These are phyloP conservation scores for Nakazawaea wyomingensis DNA, from an alignment of 805 yeast species.

Conservation along the genomic window DNA sequence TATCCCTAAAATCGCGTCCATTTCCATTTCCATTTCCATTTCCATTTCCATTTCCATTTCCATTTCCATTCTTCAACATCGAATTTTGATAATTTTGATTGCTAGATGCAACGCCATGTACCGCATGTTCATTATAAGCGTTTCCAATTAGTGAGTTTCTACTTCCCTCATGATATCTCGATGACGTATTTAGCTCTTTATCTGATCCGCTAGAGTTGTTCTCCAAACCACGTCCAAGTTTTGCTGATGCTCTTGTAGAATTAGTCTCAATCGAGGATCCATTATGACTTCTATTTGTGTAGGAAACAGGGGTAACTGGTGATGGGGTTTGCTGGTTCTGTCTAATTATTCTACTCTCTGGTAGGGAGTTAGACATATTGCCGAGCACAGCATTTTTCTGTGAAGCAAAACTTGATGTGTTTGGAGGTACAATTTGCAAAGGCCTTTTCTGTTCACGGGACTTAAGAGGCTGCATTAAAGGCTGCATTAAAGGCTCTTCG, in stretches of 20 bases:
- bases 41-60: too few relatives aligned
- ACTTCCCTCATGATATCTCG: neutral
- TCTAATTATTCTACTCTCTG: conserved; percentile 2
- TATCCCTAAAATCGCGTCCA: too few relatives aligned
- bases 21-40: too few relatives aligned
- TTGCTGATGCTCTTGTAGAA: neutral
- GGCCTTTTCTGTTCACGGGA: neutral
- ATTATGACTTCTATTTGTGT: neutral
- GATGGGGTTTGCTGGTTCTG: neutral
- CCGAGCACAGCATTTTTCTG: conserved; percentile 5
- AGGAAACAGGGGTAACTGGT: neutral
- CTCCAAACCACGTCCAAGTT: neutral
- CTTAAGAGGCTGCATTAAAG: neutral
- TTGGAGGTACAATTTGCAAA: conserved; percentile 3
- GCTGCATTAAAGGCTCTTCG: neutral
- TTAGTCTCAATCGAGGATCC: too few relatives aligned
- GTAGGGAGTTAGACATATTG: neutral
- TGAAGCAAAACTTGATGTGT: neutral
- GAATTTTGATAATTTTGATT: too few relatives aligned
- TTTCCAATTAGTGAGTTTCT: neutral
- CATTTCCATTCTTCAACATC: too few relatives aligned
- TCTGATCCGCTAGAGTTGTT: neutral
- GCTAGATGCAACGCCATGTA: neutral
- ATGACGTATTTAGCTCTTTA: neutral
- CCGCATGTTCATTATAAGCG: neutral